Evolutionary conservation across 345 rosid genomes (phyloP), one percentile per base, ranked within the genome.

Genomic region (Toxicodendron radicans): DNA sequence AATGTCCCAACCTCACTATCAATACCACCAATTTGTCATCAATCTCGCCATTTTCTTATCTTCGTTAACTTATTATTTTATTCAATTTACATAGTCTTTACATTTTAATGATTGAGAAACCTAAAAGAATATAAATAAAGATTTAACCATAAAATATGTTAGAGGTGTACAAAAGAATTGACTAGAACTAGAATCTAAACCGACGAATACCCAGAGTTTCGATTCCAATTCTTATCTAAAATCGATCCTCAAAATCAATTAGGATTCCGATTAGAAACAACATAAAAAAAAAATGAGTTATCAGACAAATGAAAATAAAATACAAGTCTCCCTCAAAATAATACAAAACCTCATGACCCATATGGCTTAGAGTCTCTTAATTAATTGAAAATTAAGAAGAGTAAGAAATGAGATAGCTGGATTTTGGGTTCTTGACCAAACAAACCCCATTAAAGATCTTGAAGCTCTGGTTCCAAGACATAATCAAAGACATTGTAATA

Each of bases 371-470:
- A 53, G 65, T 71, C 38, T 68, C 61, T n/a, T 48, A 13, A 71
- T 74, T 68, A 51, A 56, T 21, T 30, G 12, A 16, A 18, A 14
- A 32, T 24, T 24, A n/a, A 9, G n/a, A 53, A 10, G 4, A 9
- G 7, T 0, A 14, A 82, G 73, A 83, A 82, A 68, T 60, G 70
- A 71, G 75, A 43, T 59, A 62, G 82, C 81, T 80, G 80, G 86
- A 77, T 78, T 79, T 79, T 82, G 78, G 79, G 75, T 61, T 66
- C 77, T 83, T 87, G 85, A 88, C 89, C 87, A 77, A 82, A 78
- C 86, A 76, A 79, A 85, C 85, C 72, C 66, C 52, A 77, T 81
- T 79, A 79, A 74, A 76, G 71, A 73, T 72, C 75, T 70, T 77
- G 4, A 72, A 82, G 88, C 91, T 79, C 92, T 66, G 30, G 27